A percentile compares a stretch with the other conserved stretches of the same genome.
These are phyloP conservation scores for Glarea lozoyensis DNA, from an alignment of 495 filamentous ascomycete genomes.

Conservation along the genomic window DNA sequence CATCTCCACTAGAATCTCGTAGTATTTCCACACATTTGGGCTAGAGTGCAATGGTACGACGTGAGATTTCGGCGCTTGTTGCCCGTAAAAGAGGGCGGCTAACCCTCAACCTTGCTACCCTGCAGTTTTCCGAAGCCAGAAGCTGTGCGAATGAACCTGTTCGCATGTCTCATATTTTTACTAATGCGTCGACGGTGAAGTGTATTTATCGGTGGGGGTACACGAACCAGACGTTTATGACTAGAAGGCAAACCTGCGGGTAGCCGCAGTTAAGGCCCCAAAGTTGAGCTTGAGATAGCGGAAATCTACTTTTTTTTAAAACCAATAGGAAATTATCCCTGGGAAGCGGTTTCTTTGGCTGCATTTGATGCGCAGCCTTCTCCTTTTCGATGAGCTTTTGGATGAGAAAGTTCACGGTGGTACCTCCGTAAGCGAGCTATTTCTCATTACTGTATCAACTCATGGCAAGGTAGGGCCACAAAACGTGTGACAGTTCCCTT, in stretches of 20 bases:
- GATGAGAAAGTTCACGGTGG: too few relatives aligned
- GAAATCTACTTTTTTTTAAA: too few relatives aligned
- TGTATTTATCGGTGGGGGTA: background rate
- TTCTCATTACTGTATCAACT: too few relatives aligned
- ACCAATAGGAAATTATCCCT: too few relatives aligned
- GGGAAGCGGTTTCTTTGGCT: too few relatives aligned
- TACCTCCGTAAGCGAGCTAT: too few relatives aligned
- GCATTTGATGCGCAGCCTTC: too few relatives aligned
- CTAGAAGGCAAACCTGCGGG: background rate
- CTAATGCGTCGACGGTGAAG: background rate
- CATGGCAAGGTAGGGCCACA: too few relatives aligned
- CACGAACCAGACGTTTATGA: background rate
- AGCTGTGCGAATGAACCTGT: conserved; percentile 17
- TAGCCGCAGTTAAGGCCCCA: too few relatives aligned
- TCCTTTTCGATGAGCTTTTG: too few relatives aligned
- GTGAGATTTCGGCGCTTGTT: conserved; percentile 1
- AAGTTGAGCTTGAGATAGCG: too few relatives aligned
- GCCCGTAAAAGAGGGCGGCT: conserved; percentile 1
- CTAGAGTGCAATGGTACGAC: background rate
- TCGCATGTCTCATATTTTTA: conserved; percentile 11
- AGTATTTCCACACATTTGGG: background rate
- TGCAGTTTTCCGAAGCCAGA: conserved; percentile 10
- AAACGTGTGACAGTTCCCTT: too few relatives aligned
- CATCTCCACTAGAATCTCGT: background rate
- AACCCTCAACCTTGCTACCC: conserved; percentile 1